These are phyloP conservation scores for Penicillium arizonense DNA, from an alignment of 495 filamentous ascomycete species.

Conservation along the genomic window DNA sequence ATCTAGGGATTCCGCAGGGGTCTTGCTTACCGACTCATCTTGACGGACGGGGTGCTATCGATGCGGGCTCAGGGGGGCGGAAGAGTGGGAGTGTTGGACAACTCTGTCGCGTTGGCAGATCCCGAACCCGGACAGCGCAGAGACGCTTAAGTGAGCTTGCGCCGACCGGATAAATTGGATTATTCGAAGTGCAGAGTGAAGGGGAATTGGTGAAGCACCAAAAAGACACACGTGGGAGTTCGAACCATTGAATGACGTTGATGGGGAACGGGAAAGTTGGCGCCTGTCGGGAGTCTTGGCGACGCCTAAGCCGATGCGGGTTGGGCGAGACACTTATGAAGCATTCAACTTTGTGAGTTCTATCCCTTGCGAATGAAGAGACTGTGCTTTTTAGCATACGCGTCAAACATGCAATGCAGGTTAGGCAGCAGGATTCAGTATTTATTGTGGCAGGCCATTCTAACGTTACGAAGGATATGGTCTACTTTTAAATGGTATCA, in stretches of 20 bases:
- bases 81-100: conserved; percentile 17
- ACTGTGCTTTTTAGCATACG: neutral
- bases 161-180: conserved; percentile 16
- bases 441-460: neutral
- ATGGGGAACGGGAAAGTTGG: conserved; percentile 36
- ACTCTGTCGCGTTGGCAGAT: conserved; percentile 12
- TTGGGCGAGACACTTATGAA: neutral
- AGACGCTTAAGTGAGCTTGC: conserved; percentile 7
- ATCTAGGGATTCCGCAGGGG: neutral
- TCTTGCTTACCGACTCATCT: conserved; percentile 46
- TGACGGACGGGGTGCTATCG: conserved; percentile 19
- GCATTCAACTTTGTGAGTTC: neutral
- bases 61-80: conserved; percentile 22
- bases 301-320: conserved; percentile 24
- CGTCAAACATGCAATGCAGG: neutral
- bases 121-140: conserved; percentile 25
- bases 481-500: neutral
- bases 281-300: conserved; percentile 35
- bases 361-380: neutral
- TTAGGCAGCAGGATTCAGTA: neutral
- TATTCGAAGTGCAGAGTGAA: conserved; percentile 2
- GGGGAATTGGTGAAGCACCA: neutral
- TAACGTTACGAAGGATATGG: neutral
- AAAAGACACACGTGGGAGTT: conserved; percentile 18
- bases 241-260: conserved; percentile 40